Percentiles rank a stretch among this genome's conserved stretches.
These are phyloP conservation scores for Alternaria solani DNA, from an alignment of 2,329 filamentous ascomycete genomes.

Conservation along the genomic window DNA sequence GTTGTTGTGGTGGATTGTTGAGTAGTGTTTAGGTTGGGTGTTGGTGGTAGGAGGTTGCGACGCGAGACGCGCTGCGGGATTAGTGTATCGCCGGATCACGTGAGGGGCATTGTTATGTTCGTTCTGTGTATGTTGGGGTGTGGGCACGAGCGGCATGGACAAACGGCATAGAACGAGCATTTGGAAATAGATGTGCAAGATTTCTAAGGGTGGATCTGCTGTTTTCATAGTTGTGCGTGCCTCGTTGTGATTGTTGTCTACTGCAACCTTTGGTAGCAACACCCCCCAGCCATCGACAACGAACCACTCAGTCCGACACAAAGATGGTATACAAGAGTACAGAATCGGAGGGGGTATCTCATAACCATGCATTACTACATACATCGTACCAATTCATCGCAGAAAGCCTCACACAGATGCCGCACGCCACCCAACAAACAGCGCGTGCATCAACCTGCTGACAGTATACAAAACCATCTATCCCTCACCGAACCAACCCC, in stretches of 20 bases:
- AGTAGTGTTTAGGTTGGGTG: too few species aligned
- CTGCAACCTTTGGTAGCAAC: background rate
- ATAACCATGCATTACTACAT: constrained; percentile 18
- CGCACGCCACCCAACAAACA: background rate
- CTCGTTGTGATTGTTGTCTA: background rate
- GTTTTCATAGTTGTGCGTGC: background rate
- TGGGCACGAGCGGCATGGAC: background rate
- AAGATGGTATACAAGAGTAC: background rate
- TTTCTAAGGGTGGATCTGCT: too few species aligned
- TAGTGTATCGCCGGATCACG: constrained; percentile 17
- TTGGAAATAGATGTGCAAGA: background rate
- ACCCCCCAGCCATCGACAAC: background rate
- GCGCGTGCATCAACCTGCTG: background rate
- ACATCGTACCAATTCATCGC: constrained; percentile 9
- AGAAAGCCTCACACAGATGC: constrained; percentile 2
- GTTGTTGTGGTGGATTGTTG: background rate
- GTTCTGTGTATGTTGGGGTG: background rate
- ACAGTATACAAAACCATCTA: background rate
- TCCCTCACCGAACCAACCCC: background rate
- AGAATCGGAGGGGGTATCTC: constrained; percentile 12
- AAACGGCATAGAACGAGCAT: background rate
- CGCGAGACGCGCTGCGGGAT: constrained; percentile 9
- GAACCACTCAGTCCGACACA: background rate
- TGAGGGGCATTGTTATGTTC: background rate
- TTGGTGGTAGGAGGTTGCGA: background rate